These are phyloP conservation scores for Pyrenula aspistea DNA, from an alignment of 495 filamentous ascomycete species.

Conservation along the genomic window DNA sequence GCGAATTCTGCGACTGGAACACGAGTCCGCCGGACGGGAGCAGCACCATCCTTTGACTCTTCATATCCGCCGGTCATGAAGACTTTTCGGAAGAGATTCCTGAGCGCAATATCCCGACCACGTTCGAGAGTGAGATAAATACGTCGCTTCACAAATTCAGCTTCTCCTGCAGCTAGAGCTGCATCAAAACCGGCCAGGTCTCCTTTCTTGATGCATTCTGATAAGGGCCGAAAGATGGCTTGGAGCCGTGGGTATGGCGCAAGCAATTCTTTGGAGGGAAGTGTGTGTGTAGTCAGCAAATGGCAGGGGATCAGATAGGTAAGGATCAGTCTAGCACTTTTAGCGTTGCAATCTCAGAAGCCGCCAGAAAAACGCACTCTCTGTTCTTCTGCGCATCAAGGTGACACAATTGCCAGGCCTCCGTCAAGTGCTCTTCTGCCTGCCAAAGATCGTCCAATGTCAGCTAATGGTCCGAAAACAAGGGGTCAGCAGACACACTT, in stretches of 20 bases:
- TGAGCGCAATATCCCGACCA: conserved; percentile 76
- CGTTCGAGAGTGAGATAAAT: conserved; percentile 92
- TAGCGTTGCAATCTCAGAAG: neutral
- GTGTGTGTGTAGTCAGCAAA: conserved; percentile 71
- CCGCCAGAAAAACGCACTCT: conserved; percentile 43
- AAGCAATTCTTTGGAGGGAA: conserved; percentile 63
- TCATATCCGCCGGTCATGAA: conserved; percentile 73
- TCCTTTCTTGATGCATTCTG: conserved; percentile 62
- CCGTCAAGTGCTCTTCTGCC: conserved; percentile 70
- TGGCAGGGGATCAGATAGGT: conserved; percentile 90
- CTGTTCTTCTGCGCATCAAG: conserved; percentile 57
- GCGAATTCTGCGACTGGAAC: conserved; percentile 73
- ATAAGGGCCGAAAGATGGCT: conserved; percentile 64
- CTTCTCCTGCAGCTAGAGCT: conserved; percentile 67
- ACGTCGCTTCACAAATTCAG: conserved; percentile 84
- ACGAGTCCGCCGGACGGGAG: conserved; percentile 55
- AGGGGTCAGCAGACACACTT: conserved; percentile 31
- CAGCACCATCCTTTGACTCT: conserved; percentile 52
- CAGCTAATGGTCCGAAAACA: conserved; percentile 5
- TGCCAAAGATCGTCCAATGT: conserved; percentile 17
- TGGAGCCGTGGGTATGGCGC: conserved; percentile 65
- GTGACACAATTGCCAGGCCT: conserved; percentile 69
- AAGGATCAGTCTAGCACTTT: conserved; percentile 59
- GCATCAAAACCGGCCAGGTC: conserved; percentile 76
- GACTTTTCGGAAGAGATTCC: conserved; percentile 84